A percentile compares a stretch with the other conserved stretches of the same genome.
These are phyloP conservation scores for Pezicula radicicola DNA, from an alignment of 2,329 filamentous ascomycete species.

Conservation along the genomic window DNA sequence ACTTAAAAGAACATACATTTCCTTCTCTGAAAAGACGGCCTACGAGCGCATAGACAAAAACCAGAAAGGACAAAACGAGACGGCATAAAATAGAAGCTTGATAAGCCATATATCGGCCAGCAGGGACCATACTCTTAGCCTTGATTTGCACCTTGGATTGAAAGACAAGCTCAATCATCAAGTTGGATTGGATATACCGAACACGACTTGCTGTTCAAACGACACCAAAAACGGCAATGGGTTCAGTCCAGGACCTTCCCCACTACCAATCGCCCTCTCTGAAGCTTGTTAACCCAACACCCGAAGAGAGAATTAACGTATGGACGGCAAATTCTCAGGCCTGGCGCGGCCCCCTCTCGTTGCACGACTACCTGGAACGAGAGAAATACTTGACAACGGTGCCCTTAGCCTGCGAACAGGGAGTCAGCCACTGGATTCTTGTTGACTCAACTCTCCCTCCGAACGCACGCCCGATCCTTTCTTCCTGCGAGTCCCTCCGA, in stretches of 20 bases:
- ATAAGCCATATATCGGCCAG: no score
- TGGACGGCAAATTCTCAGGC: slow-evolving; percentile 53
- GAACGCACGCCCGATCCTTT: slow-evolving; percentile 50
- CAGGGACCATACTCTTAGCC: no score
- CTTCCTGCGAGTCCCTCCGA: slow-evolving; percentile 61
- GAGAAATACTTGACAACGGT: slow-evolving; percentile 56
- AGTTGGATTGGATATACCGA: not conserved
- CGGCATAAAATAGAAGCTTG: no score
- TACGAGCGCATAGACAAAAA: not conserved
- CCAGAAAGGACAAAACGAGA: not conserved
- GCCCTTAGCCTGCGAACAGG: slow-evolving; percentile 41
- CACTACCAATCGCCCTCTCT: slow-evolving; percentile 30
- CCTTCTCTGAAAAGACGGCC: not conserved
- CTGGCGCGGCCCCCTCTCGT: slow-evolving; percentile 57
- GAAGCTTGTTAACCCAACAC: slow-evolving; percentile 53
- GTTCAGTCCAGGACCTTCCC: slow-evolving; percentile 14
- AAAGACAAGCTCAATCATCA: no score
- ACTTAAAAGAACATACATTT: not conserved
- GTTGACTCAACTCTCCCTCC: slow-evolving; percentile 41
- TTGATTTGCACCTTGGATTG: no score
- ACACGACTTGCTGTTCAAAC: not conserved
- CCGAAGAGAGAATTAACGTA: slow-evolving; percentile 48
- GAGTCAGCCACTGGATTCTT: slow-evolving; percentile 56
- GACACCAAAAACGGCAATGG: slow-evolving; percentile 3
- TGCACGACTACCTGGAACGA: slow-evolving; percentile 55